These are phyloP conservation scores for Moniliophthora roreri DNA, from an alignment of 1,284 basidiomycete species.

Conservation along the genomic window DNA sequence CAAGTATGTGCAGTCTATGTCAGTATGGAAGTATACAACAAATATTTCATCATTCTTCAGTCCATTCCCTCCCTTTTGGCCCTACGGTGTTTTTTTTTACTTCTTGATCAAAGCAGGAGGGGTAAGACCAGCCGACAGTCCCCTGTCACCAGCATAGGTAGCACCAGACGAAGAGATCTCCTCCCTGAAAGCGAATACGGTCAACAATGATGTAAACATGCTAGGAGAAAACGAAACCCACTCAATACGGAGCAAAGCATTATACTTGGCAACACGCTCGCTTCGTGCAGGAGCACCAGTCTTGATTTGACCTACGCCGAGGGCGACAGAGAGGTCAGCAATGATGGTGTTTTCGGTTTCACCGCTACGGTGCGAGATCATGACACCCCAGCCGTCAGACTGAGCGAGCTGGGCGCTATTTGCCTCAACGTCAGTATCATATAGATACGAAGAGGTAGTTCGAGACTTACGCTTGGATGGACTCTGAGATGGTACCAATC, in stretches of 20 bases:
- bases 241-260: conserved; percentile 89
- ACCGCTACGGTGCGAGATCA: conserved; percentile 99
- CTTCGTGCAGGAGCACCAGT: conserved; percentile 94
- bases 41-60: neutral
- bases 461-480: conserved; percentile 83
- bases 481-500: conserved; percentile 99
- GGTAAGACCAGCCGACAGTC: conserved; percentile 74
- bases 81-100: conserved; percentile 35
- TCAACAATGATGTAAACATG: conserved; percentile 2
- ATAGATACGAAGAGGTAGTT: neutral
- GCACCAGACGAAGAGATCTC: conserved; percentile 65
- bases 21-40: conserved; percentile 1
- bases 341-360: conserved; percentile 98
- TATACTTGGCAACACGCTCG: conserved; percentile 95
- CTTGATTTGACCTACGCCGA: conserved; percentile 96
- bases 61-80: neutral
- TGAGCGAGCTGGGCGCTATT: conserved; percentile 91
- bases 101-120: conserved; percentile 77
- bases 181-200: conserved; percentile 51
- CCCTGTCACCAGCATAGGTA: conserved; percentile 77
- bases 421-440: conserved; percentile 9
- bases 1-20: conserved; percentile 9
- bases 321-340: conserved; percentile 94
- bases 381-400: conserved; percentile 97
- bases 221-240: conserved; percentile 37